Base-by-base conservation (phyloP, 1,284 basidiomycete genomes). In the Athelia psychrophila region DNA sequence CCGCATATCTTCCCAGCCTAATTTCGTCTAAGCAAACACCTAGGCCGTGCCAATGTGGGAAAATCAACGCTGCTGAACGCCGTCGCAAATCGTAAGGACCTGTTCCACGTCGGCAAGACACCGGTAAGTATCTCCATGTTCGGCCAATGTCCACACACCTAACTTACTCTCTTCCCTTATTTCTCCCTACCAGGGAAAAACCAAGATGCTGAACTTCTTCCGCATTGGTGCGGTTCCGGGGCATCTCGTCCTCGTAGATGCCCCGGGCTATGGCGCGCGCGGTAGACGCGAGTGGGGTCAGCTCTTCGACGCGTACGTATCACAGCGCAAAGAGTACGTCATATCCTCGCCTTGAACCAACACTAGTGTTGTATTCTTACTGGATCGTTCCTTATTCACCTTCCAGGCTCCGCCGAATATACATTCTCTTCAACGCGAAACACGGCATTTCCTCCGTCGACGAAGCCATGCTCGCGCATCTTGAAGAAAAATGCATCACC, bases 41-140 rank as follows among this genome's bases (percentile, higher is more conserved):
- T 44, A 78, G 79, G 77, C 33, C 75, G 79, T 52, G 80, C 88
- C 4, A 91, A 91, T 61, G 82, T 77, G 18, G 88, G 88, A 22
- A 91, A 91, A 63, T 89, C 87, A 0, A 79, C 84, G 1, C 66
- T 91, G 22, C 74, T 90, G 19, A 91, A 90, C 58, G 79, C 83
- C 9, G 76, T 90, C 2, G 60, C 88, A 4, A 80, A 80, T 1
- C 70, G 84, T 42, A 81, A 66, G 44, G 69, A 74, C 48, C 66
- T 91, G 20, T 65, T 87, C 15, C 73, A 77, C 32, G 84, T 80
- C 0, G 88, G 86, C 64, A 84, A 82, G 55, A 85, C 81, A 62
- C 78, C 87, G 22, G 88, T 88, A 48, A 52, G 81, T 70, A 32
- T 22, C 40, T 61, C 20, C 16, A 6, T 42, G 6, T 8, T 9